Evolutionary conservation across 2,329 filamentous ascomycete genomes (phyloP), one percentile per base, ranked within the genome.

Genomic region (Fusarium coffeatum): DNA sequence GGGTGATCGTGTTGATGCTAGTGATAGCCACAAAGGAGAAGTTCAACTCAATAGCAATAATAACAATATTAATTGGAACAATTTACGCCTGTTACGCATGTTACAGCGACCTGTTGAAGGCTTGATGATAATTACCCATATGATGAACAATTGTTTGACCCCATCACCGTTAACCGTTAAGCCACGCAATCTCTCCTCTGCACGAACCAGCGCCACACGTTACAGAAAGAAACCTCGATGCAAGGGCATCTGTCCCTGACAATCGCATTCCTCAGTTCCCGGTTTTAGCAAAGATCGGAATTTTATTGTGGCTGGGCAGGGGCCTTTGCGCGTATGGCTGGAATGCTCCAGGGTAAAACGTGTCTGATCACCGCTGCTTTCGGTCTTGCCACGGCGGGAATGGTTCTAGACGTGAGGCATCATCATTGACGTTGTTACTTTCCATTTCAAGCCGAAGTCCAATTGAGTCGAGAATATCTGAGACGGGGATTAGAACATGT

Each of bases 271-370:
- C 67, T 47, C 2, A 46, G 13, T 18, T 22, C 4, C 51, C 51
- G 46, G 49, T 27, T 50, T 25, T 54, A 42, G 53, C 2, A 48
- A 41, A 12, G 58, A 30, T 59, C 57, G 49, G 53, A 64, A 46
- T 43, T 37, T 55, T n/a, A 12, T 9, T 11, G 50, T 68, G 67
- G 67, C 50, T 64, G 49, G 32, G 1, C 4, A 16, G 12, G 11
- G 20, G 11, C 40, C 45, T n/a, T 34, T 42, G 30, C 16, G 16
- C 8, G 12, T 9, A 8, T 7, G 3, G 34, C 32, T 41, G 68
- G 68, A 71, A 71, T 71, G 68, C 40, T 23, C 4, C 25, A 50
- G 16, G 41, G n/a, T 34, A 8, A 46, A 60, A 42, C 16, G 15
- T 43, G 6, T n/a, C 23, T 20, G 48, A 57, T 55, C 43, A 15